These are phyloP conservation scores for Trichothecium roseum DNA, from an alignment of 2,329 filamentous ascomycete species.

Conservation along the genomic window DNA sequence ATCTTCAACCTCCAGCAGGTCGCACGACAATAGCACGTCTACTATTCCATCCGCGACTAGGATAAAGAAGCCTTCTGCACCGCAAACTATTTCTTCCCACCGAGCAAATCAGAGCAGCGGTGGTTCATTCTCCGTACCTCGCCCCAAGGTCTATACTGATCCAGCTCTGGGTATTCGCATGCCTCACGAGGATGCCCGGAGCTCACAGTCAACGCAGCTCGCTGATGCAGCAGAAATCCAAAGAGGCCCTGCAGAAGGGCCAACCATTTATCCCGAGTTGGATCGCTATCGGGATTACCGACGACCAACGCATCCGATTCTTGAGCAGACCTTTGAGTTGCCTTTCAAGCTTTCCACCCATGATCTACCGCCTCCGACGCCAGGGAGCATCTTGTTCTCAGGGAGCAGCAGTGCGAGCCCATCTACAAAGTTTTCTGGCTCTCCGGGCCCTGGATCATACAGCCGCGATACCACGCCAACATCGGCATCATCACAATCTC, in stretches of 20 bases:
- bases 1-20: constrained; percentile 22
- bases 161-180: constrained; percentile 21
- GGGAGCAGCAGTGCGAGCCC: constrained; percentile 53
- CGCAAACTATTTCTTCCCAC: constrained; percentile 23
- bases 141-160: constrained; percentile 24
- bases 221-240: constrained; percentile 26
- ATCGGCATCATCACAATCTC: constrained; percentile 67
- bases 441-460: constrained; percentile 57
- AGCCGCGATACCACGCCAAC: constrained; percentile 72
- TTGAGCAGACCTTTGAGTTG: constrained; percentile 29
- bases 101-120: constrained; percentile 25
- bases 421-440: constrained; percentile 66
- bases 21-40: constrained; percentile 19
- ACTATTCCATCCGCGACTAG: constrained; percentile 32
- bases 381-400: constrained; percentile 42
- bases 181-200: constrained; percentile 33
- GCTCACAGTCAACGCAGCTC: constrained; percentile 30
- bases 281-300: constrained; percentile 47
- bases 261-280: constrained; percentile 47
- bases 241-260: constrained; percentile 21
- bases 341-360: constrained; percentile 51
- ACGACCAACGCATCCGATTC: constrained; percentile 22
- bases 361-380: constrained; percentile 56
- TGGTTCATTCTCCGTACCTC: constrained; percentile 32
- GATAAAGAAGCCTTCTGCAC: constrained; percentile 37